These are phyloP conservation scores for Scheffersomyces coipomensis DNA, from an alignment of 805 yeast genomes.

Conservation along the genomic window DNA sequence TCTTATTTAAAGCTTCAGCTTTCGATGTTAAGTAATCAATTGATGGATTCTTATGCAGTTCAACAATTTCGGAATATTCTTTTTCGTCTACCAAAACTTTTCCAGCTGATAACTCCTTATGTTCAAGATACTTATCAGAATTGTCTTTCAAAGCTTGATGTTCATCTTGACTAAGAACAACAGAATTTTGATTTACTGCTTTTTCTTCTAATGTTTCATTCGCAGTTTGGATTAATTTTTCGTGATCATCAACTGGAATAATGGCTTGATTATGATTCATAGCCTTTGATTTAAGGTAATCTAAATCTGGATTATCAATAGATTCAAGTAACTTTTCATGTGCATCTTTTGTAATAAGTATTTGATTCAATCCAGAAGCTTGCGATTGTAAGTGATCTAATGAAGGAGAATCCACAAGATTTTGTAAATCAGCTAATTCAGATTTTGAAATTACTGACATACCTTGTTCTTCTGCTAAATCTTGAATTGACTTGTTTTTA, in stretches of 20 bases:
- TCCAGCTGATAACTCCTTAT: conserved; percentile 1
- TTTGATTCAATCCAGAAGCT: conserved; percentile 12
- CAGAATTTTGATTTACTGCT: conserved; percentile 5
- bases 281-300: conserved; percentile 1
- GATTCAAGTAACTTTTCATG: conserved; percentile 3
- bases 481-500: conserved; percentile 21
- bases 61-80: conserved; percentile 6
- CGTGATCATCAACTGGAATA: conserved; percentile 18
- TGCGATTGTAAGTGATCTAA: conserved; percentile 24
- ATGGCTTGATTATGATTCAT: conserved; percentile 11
- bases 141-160: conserved; percentile 2
- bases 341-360: conserved; percentile 2
- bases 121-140: conserved; percentile 1
- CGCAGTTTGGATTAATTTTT: conserved; percentile 1
- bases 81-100: background rate
- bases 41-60: conserved; percentile 19
- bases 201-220: conserved; percentile 3
- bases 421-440: conserved; percentile 5
- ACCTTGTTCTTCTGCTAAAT: conserved; percentile 20
- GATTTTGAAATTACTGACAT: conserved; percentile 4
- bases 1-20: conserved; percentile 12
- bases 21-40: conserved; percentile 10
- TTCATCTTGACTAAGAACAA: conserved; percentile 1
- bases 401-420: conserved; percentile 20
- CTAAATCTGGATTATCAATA: conserved; percentile 4